Conservation (phyloP, 2,329 filamentous ascomycete genomes). For the Stachybotrys elegans region DNA sequence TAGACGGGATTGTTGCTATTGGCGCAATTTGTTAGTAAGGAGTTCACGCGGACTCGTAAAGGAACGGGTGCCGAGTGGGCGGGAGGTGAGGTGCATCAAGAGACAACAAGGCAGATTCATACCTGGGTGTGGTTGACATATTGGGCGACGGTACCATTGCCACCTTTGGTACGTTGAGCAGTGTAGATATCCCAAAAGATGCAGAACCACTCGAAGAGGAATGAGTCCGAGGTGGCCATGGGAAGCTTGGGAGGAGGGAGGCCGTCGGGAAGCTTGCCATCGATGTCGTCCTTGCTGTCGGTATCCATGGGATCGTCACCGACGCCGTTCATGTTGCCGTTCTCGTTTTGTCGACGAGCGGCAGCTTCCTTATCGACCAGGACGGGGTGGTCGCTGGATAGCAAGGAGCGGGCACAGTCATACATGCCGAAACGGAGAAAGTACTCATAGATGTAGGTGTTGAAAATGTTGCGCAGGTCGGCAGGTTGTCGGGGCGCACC, state of each 20-base stretch:
- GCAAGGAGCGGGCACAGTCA: slow-evolving; percentile 73
- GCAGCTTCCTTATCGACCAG: slow-evolving; percentile 65
- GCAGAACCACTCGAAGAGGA: slow-evolving; percentile 96
- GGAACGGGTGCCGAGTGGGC: no score
- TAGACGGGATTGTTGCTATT: slow-evolving; percentile 64
- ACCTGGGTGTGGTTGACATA: slow-evolving; percentile 85
- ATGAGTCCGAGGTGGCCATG: slow-evolving; percentile 63
- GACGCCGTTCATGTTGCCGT: slow-evolving; percentile 65
- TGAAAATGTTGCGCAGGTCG: slow-evolving; percentile 55
- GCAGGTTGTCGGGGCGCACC: slow-evolving; percentile 37
- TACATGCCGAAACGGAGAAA: slow-evolving; percentile 82
- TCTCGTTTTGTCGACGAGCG: slow-evolving; percentile 60
- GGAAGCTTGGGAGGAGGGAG: slow-evolving; percentile 71
- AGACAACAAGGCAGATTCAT: no score
- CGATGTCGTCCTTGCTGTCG: slow-evolving; percentile 74
- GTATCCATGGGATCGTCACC: slow-evolving; percentile 75
- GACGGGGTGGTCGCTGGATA: slow-evolving; percentile 61
- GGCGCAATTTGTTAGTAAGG: no score
- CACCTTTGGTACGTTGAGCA: slow-evolving; percentile 69
- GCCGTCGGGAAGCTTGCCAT: slow-evolving; percentile 71
- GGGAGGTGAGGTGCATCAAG: slow-evolving; percentile 7
- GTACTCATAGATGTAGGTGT: slow-evolving; percentile 89
- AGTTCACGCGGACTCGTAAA: no score
- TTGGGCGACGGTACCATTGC: slow-evolving; percentile 59
- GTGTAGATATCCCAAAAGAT: slow-evolving; percentile 96